Evolutionary conservation across 352 stramenopile genomes (phyloP), one percentile per base, ranked within the genome.

Genomic region (Pythium aristosporum): DNA sequence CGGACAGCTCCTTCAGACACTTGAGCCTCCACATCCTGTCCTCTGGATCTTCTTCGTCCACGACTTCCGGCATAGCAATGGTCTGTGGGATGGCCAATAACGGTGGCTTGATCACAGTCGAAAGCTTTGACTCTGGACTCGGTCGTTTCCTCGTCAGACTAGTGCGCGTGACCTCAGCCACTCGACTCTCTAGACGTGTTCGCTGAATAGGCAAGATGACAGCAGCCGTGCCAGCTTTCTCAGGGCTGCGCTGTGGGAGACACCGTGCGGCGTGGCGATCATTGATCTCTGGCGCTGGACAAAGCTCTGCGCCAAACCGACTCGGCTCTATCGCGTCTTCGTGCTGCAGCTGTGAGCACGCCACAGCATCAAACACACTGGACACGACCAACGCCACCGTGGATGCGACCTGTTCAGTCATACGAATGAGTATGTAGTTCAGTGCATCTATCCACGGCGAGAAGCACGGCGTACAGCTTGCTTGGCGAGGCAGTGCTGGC

Each of bases 221-320:
- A 20, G 44, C 7, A 39, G 36, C 44, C 15, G 50, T 7, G 46
- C 63, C 53, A 18, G 23, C 20, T 51, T 80, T 79, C 4, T 77
- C 74, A 0, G 66, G 69, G 10, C 68, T 74, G 54, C 69, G 76
- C 12, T 61, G 65, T 1, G 77, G 80, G 0, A 90, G 57, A 64
- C 70, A 73, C 5, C 69, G 67, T 10, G 73, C 79, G n/a, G 79
- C 74, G 20, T 88, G 79, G 6, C 79, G 73, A 46, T 90, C 80
- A 25, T 71, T 72, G 0, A 50, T 6, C 20, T 76, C 70, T 0
- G 75, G 49, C 11, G 68, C 20, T 1, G 77, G 78, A 16, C 36
- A 55, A 1, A 5, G 25, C 30, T 88, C 78, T 1, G 61, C 16
- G 18, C 30, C 1, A 37, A 85, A 87, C 2, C 65, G 58, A 9